Evolutionary conservation across 768 basidiomycete genomes (phyloP), one percentile per base, ranked within the genome.

Genomic region (Inosperma sp.): DNA sequence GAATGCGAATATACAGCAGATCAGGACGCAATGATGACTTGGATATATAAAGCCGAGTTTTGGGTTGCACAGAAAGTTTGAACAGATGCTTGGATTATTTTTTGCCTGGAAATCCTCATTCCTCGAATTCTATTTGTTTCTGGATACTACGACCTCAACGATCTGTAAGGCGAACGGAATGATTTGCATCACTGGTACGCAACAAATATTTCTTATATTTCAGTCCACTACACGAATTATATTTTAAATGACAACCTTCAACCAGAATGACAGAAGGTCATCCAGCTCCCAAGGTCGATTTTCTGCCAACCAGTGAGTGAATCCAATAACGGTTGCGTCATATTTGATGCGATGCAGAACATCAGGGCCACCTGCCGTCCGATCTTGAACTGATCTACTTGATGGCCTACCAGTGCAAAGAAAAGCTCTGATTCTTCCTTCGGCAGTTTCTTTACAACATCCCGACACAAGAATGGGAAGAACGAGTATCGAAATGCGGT

Each of bases 1-100:
- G 76, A 80, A 43, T 83, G 81, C 64, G 83, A 85, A 62, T 86
- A 87, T 60, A 84, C 84, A 0, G 71, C 72, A 2, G 82, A 85
- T 63, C 53, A 58, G 42, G 66, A 72, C 25, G 82, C 83, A 16
- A 84, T 87, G 83, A 84, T 87, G 82, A 71, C 71, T 14, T 85
- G 82, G 81, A 70, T 81, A 6, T 86, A 85, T 61, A 70, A 74
- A 56, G 78, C 83, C 0, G 83, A 85, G 57, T 84, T 83, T 62
- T 86, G 82, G 82, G 77, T 81, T 3, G 82, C 81, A 1, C 69
- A 59, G 29, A 80, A 75, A 26, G 2, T 25, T 35, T 48, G 13
- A 48, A 33, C n/a, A n/a, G n/a, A n/a, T n/a, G n/a, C n/a, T n/a
- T n/a, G n/a, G n/a, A n/a, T n/a, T n/a, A n/a, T n/a, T n/a, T n/a